phyloP scores from a whole-genome alignment of 2,329 filamentous ascomycete species.

The Decorospora gaudefroyi region DNA sequence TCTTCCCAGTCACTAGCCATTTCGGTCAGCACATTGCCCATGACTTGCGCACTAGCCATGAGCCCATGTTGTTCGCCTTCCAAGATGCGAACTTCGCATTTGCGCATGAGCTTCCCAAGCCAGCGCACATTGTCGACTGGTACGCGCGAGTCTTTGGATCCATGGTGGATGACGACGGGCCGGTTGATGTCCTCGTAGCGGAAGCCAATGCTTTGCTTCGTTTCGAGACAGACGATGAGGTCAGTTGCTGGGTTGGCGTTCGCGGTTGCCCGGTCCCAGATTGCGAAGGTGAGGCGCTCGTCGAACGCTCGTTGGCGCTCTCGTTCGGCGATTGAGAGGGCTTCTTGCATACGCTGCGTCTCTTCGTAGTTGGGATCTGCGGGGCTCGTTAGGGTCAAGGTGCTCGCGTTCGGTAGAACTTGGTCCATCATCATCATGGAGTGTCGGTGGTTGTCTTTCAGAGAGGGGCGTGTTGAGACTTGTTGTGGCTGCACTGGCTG shows the following conservation, averaged over 20 bases:
- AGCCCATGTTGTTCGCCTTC: constrained; percentile 92
- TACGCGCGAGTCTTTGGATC: constrained; percentile 84
- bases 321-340: constrained; percentile 67
- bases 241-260: constrained; percentile 94
- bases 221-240: constrained; percentile 87
- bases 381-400: constrained; percentile 36
- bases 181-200: constrained; percentile 95
- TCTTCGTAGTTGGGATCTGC: constrained; percentile 40
- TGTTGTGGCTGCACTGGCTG: constrained; percentile 17
- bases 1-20: constrained; percentile 83
- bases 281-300: constrained; percentile 82
- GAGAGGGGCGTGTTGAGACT: constrained; percentile 19
- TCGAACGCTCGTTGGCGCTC: constrained; percentile 80
- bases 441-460: constrained; percentile 49
- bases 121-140: constrained; percentile 94
- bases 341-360: constrained; percentile 50
- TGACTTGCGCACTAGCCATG: constrained; percentile 92
- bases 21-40: constrained; percentile 93
- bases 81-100: constrained; percentile 87
- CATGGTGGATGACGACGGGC: constrained; percentile 91
- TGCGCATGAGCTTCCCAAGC: constrained; percentile 90
- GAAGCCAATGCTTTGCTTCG: constrained; percentile 89
- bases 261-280: constrained; percentile 90
- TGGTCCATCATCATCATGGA: constrained; percentile 58
- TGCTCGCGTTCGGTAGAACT: constrained; percentile 48